Percentiles rank a stretch among this genome's conserved stretches.
Evolutionary conservation across 2,329 filamentous ascomycete genomes (phyloP).

Genomic region (Aureobasidium sp.): DNA sequence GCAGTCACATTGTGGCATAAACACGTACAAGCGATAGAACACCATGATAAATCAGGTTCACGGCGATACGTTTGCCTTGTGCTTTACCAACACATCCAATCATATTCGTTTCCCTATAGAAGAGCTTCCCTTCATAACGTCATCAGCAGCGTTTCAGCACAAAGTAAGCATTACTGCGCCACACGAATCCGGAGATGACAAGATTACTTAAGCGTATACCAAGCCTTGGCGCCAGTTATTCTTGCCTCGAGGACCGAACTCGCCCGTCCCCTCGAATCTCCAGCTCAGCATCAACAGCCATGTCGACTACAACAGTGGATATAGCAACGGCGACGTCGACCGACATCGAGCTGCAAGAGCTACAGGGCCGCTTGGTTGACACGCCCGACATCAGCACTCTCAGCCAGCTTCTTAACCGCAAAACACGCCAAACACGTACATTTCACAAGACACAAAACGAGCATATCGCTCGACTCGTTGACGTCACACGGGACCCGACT

Average conservation of each 20-base stretch:
- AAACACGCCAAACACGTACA: not conserved
- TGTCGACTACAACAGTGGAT: not conserved
- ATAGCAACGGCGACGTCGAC: not conserved
- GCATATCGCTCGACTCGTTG: not conserved
- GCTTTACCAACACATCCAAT: too few species aligned
- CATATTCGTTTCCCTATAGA: too few species aligned
- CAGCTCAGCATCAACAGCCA: not conserved
- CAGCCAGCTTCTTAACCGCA: not conserved
- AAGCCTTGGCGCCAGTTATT: not conserved
- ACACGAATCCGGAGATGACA: not conserved
- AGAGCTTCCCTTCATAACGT: too few species aligned
- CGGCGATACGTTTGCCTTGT: too few species aligned
- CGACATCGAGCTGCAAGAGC: not conserved
- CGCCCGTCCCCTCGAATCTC: not conserved
- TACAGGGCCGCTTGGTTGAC: not conserved
- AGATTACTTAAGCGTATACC: not conserved
- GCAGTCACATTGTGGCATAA: too few species aligned
- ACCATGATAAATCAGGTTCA: too few species aligned
- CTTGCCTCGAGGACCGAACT: not conserved
- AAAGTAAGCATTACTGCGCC: not conserved
- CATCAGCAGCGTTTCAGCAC: not conserved
- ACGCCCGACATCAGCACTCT: not conserved
- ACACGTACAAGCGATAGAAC: too few species aligned
- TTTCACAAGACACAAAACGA: not conserved
- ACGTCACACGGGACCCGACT: not conserved